These are phyloP conservation scores for Physcia stellaris DNA, from an alignment of 495 filamentous ascomycete species.

Conservation along the genomic window DNA sequence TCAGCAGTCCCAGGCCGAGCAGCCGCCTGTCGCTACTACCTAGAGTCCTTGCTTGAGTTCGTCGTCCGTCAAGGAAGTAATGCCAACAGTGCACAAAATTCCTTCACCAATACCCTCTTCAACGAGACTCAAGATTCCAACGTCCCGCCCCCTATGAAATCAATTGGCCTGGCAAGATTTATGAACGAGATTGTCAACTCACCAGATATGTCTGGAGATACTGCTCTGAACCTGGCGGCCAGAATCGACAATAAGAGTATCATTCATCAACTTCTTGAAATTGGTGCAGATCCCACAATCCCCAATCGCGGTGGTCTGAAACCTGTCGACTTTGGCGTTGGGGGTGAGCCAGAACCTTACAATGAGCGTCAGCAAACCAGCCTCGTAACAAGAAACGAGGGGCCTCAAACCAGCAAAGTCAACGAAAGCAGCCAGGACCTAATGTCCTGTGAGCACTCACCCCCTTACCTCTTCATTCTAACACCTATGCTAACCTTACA, in stretches of 20 bases:
- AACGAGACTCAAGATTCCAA: neutral
- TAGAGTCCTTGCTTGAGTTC: slow-evolving; percentile 85
- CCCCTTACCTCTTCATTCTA: slow-evolving; percentile 9
- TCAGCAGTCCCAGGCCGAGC: slow-evolving; percentile 84
- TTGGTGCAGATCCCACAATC: slow-evolving; percentile 79
- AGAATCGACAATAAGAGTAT: slow-evolving; percentile 81
- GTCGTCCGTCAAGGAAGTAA: slow-evolving; percentile 72
- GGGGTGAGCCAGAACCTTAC: slow-evolving; percentile 43
- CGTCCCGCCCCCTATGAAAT: slow-evolving; percentile 29
- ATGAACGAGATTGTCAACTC: slow-evolving; percentile 94
- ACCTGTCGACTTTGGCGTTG: slow-evolving; percentile 85
- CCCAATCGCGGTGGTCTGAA: slow-evolving; percentile 76
- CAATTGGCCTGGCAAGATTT: slow-evolving; percentile 76
- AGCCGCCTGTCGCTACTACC: slow-evolving; percentile 76
- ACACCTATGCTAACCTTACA: slow-evolving; percentile 21
- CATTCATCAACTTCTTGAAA: slow-evolving; percentile 82
- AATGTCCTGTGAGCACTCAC: slow-evolving; percentile 43
- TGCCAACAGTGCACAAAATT: slow-evolving; percentile 40
- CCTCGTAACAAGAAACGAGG: slow-evolving; percentile 16
- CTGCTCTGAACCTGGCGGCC: slow-evolving; percentile 84
- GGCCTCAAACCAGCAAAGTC: slow-evolving; percentile 32
- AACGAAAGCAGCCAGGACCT: slow-evolving; percentile 55
- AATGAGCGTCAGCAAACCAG: slow-evolving; percentile 24
- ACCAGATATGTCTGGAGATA: slow-evolving; percentile 83
- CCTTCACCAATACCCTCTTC: slow-evolving; percentile 19